These are phyloP conservation scores for Citrullus amarus DNA, from an alignment of 306 rosid genomes.

Conservation along the genomic window DNA sequence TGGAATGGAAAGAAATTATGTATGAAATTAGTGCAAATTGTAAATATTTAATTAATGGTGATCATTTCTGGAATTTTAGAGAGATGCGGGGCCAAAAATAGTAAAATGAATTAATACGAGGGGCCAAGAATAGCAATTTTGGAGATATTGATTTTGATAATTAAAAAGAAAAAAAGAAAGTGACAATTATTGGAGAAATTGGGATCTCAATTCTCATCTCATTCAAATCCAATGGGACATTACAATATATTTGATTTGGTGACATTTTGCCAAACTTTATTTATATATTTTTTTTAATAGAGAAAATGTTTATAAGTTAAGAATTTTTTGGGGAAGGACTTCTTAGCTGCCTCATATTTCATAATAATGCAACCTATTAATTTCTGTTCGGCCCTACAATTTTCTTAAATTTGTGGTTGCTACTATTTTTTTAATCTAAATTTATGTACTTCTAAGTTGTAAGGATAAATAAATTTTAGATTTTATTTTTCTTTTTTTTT, in stretches of 20 bases:
- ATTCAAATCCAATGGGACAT: constrained; percentile 5
- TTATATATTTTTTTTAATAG: neutral
- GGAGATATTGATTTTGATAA: neutral
- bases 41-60: neutral
- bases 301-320: neutral
- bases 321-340: neutral
- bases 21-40: neutral
- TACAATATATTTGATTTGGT: constrained; percentile 1
- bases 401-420: neutral
- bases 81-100: neutral
- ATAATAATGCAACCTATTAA: neutral
- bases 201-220: neutral
- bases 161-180: neutral
- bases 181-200: neutral
- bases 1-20: neutral
- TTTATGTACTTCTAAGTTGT: neutral
- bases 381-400: neutral
- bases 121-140: neutral
- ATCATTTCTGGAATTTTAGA: neutral
- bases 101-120: neutral
- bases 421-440: neutral
- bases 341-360: neutral
- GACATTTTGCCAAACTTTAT: constrained; percentile 5
- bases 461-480: too few relatives aligned
- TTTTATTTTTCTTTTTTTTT: neutral